Evolutionary conservation across 495 filamentous ascomycete species (phyloP).

Genomic region (Ramalina intermedia): DNA sequence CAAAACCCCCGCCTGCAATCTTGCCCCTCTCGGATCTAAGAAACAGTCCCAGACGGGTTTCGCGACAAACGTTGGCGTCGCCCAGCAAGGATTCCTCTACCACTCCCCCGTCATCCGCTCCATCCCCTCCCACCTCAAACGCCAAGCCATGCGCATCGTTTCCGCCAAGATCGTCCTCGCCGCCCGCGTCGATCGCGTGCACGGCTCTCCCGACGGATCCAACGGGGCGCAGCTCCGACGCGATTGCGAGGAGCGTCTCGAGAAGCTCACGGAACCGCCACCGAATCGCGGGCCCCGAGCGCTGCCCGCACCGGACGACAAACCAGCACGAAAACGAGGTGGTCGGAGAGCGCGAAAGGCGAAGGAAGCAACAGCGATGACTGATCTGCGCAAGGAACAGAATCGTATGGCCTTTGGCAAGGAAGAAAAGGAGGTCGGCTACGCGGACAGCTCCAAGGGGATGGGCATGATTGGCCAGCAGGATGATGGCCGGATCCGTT

Average conservation of each 20-base stretch:
- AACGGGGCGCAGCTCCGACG: conserved; percentile 71
- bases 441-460: conserved; percentile 77
- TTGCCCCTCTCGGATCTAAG: conserved; percentile 78
- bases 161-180: conserved; percentile 86
- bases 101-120: conserved; percentile 74
- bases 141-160: conserved; percentile 91
- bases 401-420: conserved; percentile 94
- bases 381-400: conserved; percentile 87
- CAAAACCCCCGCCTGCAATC: conserved; percentile 84
- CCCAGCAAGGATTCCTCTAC: conserved; percentile 88
- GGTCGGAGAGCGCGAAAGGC: conserved; percentile 84
- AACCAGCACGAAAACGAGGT: conserved; percentile 84
- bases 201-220: conserved; percentile 66
- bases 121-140: conserved; percentile 74
- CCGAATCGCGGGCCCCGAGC: conserved; percentile 80
- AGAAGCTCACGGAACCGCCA: conserved; percentile 87
- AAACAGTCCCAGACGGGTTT: conserved; percentile 71
- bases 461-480: conserved; percentile 88
- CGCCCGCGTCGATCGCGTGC: conserved; percentile 77
- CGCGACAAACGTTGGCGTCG: conserved; percentile 84
- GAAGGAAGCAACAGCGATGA: conserved; percentile 96
- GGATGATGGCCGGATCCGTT: conserved; percentile 75
- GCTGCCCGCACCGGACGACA: conserved; percentile 88
- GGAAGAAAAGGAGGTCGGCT: conserved; percentile 89
- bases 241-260: conserved; percentile 73